Evolutionary conservation across 2,329 filamentous ascomycete genomes (phyloP).

Genomic region (Penicillium sp.): DNA sequence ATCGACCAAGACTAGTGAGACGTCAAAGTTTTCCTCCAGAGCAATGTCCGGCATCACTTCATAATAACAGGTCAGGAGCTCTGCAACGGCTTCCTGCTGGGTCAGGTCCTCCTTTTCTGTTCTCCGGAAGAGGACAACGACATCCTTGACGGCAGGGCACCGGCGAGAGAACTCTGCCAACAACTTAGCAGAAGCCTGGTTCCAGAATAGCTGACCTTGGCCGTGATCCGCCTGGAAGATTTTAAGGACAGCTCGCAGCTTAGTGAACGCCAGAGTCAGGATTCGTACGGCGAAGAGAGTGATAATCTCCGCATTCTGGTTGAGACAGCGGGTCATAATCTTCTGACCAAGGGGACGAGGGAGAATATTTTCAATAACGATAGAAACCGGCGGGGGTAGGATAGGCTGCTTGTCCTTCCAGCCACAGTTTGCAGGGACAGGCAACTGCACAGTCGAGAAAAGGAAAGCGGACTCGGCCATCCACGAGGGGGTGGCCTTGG

Average conservation of each 20-base stretch:
- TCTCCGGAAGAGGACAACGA: slow-evolving; percentile 71
- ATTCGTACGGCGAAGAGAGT: slow-evolving; percentile 82
- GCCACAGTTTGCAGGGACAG: slow-evolving; percentile 71
- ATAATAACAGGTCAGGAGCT: slow-evolving; percentile 81
- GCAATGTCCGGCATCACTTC: slow-evolving; percentile 76
- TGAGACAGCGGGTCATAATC: slow-evolving; percentile 74
- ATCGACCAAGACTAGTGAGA: slow-evolving; percentile 72
- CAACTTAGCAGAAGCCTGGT: slow-evolving; percentile 66
- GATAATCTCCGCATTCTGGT: slow-evolving; percentile 73
- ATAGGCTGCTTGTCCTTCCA: slow-evolving; percentile 61
- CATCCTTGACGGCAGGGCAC: slow-evolving; percentile 77
- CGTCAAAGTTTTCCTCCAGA: slow-evolving; percentile 81
- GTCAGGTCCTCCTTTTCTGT: slow-evolving; percentile 68
- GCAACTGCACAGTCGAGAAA: slow-evolving; percentile 74
- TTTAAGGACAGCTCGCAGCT: slow-evolving; percentile 65
- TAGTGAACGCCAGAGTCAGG: slow-evolving; percentile 74
- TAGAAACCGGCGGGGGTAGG: slow-evolving; percentile 73
- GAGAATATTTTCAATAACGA: slow-evolving; percentile 82
- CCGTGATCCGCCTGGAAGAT: slow-evolving; percentile 57
- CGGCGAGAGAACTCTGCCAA: slow-evolving; percentile 73
- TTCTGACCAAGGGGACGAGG: slow-evolving; percentile 80
- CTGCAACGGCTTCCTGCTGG: slow-evolving; percentile 75
- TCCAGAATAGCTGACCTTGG: slow-evolving; percentile 60
- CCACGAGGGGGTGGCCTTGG: slow-evolving; percentile 91
- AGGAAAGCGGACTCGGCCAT: slow-evolving; percentile 89